phyloP scores from a whole-genome alignment of 2,329 filamentous ascomycete genomes.

The Neonectria faginata region DNA sequence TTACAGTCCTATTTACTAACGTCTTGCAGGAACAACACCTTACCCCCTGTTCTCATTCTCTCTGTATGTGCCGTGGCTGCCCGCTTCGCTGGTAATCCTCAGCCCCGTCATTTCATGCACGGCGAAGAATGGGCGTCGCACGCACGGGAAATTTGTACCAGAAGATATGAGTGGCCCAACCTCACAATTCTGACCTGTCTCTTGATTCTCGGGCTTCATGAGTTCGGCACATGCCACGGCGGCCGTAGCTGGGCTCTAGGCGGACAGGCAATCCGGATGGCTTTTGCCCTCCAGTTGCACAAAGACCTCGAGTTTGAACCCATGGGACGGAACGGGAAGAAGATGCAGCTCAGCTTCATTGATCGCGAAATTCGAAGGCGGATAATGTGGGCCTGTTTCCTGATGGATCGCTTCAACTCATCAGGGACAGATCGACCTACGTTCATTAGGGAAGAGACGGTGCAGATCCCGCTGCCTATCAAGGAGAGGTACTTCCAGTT shows the following conservation, averaged over 20 bases:
- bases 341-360: conserved; percentile 82
- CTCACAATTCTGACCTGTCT: conserved; percentile 95
- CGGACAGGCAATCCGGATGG: conserved; percentile 96
- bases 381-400: conserved; percentile 98
- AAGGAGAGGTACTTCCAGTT: conserved; percentile 91
- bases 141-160: conserved; percentile 87
- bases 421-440: conserved; percentile 93
- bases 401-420: conserved; percentile 98
- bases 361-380: conserved; percentile 92
- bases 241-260: conserved; percentile 96
- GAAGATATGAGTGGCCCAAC: conserved; percentile 92
- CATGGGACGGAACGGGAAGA: conserved; percentile 68
- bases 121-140: conserved; percentile 92
- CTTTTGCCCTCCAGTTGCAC: conserved; percentile 93
- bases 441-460: conserved; percentile 88
- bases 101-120: conserved; percentile 79
- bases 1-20: conserved; percentile 20
- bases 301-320: conserved; percentile 89
- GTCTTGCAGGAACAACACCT: conserved; percentile 59
- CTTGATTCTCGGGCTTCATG: conserved; percentile 88
- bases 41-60: conserved; percentile 92
- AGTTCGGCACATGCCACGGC: conserved; percentile 97
- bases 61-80: conserved; percentile 96
- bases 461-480: conserved; percentile 90
- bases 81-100: conserved; percentile 90